A percentile compares a stretch with the other conserved stretches of the same genome.
Conservation (phyloP, 176 grass and related monocot genomes). For the Zoysia pacifica region DNA sequence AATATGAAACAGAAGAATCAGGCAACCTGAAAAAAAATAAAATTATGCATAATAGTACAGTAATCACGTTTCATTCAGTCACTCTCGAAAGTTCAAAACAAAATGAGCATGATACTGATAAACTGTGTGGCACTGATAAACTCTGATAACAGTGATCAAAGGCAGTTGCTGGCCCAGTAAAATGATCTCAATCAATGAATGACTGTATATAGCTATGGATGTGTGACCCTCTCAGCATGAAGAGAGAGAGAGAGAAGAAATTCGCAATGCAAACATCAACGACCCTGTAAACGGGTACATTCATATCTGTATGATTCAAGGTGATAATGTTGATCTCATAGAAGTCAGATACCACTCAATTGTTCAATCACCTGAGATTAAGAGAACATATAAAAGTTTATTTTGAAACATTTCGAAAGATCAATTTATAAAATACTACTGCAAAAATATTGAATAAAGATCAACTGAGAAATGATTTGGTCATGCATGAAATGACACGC, state of each 20-base stretch:
- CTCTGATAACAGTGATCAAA: not conserved
- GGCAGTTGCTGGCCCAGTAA: not conserved
- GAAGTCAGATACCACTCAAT: not conserved
- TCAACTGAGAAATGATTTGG: not conserved
- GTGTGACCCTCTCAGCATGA: not conserved
- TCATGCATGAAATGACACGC: conserved; percentile 55
- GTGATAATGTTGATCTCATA: not conserved
- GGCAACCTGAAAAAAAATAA: not conserved
- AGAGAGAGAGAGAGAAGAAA: not conserved
- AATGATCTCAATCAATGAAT: not conserved
- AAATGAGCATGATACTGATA: not conserved
- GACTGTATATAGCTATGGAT: not conserved
- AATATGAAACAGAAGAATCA: not conserved
- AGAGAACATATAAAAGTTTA: not conserved
- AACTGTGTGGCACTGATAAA: not conserved
- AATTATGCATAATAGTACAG: not conserved
- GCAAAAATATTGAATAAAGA: not conserved
- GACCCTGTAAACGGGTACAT: not conserved
- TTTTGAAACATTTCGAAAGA: not conserved
- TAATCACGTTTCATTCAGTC: not conserved
- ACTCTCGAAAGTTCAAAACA: not conserved
- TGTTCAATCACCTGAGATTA: not conserved
- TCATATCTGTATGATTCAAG: not conserved
- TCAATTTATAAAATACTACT: not conserved
- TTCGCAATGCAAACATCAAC: not conserved